Conservation (phyloP, 2,329 filamentous ascomycete species). For the Tympanopsis confertula region DNA sequence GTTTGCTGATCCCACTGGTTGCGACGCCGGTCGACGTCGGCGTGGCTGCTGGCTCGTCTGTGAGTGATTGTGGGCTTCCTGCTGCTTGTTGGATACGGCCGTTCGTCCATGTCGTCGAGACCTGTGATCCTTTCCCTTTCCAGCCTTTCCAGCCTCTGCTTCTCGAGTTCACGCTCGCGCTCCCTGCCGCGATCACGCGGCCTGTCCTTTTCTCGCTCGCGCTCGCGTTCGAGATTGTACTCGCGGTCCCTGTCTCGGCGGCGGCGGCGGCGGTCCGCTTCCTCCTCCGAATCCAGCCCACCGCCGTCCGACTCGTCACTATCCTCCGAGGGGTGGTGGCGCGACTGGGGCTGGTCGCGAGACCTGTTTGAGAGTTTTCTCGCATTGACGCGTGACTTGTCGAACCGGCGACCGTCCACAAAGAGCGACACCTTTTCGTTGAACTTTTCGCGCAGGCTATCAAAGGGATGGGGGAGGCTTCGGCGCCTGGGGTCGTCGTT, state of each 20-base stretch:
- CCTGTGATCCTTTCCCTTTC: slow-evolving; percentile 13
- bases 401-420: slow-evolving; percentile 21
- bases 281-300: slow-evolving; percentile 17
- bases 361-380: background rate
- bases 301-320: slow-evolving; percentile 21
- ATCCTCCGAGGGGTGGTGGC: slow-evolving; percentile 6
- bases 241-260: slow-evolving; percentile 8
- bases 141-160: background rate
- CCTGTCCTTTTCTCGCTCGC: slow-evolving; percentile 10
- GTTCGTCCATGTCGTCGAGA: slow-evolving; percentile 11
- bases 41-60: slow-evolving; percentile 35
- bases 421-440: slow-evolving; percentile 29
- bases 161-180: slow-evolving; percentile 15
- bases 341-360: background rate
- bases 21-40: slow-evolving; percentile 30
- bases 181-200: slow-evolving; percentile 7
- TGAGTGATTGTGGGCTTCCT: slow-evolving; percentile 25
- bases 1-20: slow-evolving; percentile 17
- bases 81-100: slow-evolving; percentile 10
- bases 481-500: slow-evolving; percentile 22
- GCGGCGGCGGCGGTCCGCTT: slow-evolving; percentile 10
- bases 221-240: slow-evolving; percentile 13
- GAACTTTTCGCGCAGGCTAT: slow-evolving; percentile 20
- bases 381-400: slow-evolving; percentile 11
- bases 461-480: slow-evolving; percentile 22